A percentile compares a stretch with the other conserved stretches of the same genome.
Evolutionary conservation across 495 filamentous ascomycete genomes (phyloP).

Genomic region (Thermothielavioides terrestris): DNA sequence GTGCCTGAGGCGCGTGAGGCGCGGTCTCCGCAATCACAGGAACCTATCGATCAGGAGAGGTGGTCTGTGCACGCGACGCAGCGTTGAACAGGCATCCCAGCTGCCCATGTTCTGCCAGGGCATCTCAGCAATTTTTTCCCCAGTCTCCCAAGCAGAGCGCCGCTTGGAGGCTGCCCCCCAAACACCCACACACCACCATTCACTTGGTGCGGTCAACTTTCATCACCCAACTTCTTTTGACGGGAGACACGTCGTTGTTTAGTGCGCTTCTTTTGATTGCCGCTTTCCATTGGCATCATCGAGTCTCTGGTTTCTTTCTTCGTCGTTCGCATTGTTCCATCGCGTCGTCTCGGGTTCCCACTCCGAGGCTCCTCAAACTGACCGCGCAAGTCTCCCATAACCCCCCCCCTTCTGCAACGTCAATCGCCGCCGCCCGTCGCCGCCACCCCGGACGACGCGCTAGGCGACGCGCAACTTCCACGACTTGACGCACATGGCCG

Average conservation of each 20-base stretch:
- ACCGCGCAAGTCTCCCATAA: constrained; percentile 6
- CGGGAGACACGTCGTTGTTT: constrained; percentile 3
- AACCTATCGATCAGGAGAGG: constrained; percentile 4
- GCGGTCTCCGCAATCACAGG: background rate
- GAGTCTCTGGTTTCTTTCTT: constrained; percentile 1
- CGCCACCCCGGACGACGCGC: constrained; percentile 11
- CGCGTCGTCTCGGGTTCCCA: constrained; percentile 8
- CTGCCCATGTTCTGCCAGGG: constrained; percentile 7
- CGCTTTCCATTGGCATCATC: constrained; percentile 4
- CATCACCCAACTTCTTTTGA: constrained; percentile 10
- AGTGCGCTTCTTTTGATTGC: background rate
- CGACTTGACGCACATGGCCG: constrained; percentile 4
- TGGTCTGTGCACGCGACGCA: constrained; percentile 13
- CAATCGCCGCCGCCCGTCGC: constrained; percentile 2
- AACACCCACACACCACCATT: constrained; percentile 8
- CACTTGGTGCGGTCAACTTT: constrained; percentile 3
- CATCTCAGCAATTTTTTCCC: constrained; percentile 8
- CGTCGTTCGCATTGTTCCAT: constrained; percentile 4
- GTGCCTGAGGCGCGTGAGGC: constrained; percentile 7
- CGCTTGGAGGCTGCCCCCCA: background rate
- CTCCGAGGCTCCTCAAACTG: constrained; percentile 1
- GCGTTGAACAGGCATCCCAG: constrained; percentile 7
- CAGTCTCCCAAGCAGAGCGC: background rate
- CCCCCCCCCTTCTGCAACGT: background rate
- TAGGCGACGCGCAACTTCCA: constrained; percentile 4